Conservation (phyloP, 139 green algal species). For the Pleodorina starrii region DNA sequence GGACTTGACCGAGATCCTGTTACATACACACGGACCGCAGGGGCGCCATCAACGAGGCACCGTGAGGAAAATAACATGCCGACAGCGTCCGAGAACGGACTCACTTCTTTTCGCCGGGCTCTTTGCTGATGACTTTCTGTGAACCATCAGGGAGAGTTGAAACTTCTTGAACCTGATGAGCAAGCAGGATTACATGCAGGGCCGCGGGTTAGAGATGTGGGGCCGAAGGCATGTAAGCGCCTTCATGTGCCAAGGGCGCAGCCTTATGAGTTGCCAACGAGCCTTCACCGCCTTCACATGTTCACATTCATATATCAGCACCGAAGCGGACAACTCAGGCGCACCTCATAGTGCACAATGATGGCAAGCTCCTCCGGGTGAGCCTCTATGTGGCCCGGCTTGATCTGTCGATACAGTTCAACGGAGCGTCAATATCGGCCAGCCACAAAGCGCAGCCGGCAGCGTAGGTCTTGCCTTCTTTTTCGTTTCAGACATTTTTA, state of each 20-base stretch:
- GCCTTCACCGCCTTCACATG: no score
- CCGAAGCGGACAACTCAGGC: background rate
- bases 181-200: background rate
- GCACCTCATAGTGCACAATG: constrained; percentile 71
- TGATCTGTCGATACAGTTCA: no score
- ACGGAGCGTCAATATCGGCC: background rate
- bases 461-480: constrained; percentile 32
- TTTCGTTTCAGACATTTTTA: constrained; percentile 29
- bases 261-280: no score
- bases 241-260: background rate
- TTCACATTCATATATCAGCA: no score
- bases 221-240: constrained; percentile 3
- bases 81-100: background rate
- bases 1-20: constrained; percentile 78
- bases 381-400: constrained; percentile 66
- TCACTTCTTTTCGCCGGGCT: constrained; percentile 67
- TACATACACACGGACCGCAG: background rate
- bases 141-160: constrained; percentile 50
- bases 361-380: constrained; percentile 66
- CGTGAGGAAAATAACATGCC: constrained; percentile 8
- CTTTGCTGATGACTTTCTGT: constrained; percentile 56
- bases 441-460: background rate
- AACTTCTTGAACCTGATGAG: background rate
- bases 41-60: background rate
- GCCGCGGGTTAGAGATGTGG: background rate